These are phyloP conservation scores for Mallotus nudiflorus DNA, from an alignment of 345 rosid genomes.

Conservation along the genomic window DNA sequence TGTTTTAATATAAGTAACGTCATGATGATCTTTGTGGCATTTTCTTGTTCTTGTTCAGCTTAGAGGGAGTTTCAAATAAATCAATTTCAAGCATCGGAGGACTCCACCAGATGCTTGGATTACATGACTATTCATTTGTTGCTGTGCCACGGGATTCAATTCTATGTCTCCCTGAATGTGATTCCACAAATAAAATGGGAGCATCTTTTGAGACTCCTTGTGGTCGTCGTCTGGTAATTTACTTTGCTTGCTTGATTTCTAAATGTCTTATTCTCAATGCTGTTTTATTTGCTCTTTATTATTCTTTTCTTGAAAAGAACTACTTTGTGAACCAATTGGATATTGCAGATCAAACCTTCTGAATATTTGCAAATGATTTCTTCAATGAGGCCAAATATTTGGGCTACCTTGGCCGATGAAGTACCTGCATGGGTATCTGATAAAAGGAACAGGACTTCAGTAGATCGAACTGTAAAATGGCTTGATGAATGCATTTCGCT, in stretches of 20 bases:
- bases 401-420: conserved; percentile 77
- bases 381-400: conserved; percentile 59
- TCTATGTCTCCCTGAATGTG: conserved; percentile 61
- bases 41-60: conserved; percentile 29
- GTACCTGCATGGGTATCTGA: conserved; percentile 69
- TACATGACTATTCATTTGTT: conserved; percentile 47
- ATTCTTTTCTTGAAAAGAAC: neutral
- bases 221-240: conserved; percentile 58
- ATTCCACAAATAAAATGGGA: conserved; percentile 50
- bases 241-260: neutral
- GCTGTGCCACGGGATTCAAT: conserved; percentile 70
- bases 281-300: neutral
- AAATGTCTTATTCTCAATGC: neutral
- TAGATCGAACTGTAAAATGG: conserved; percentile 73
- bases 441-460: conserved; percentile 58
- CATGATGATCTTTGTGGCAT: neutral
- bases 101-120: conserved; percentile 52
- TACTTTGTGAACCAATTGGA: neutral
- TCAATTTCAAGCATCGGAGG: conserved; percentile 63
- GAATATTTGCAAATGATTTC: conserved; percentile 64
- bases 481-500: conserved; percentile 64
- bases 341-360: conserved; percentile 56
- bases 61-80: conserved; percentile 49
- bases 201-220: conserved; percentile 74
- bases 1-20: neutral